Evolutionary conservation across 495 filamentous ascomycete species (phyloP).

Genomic region (Podospora pseudoanserina): DNA sequence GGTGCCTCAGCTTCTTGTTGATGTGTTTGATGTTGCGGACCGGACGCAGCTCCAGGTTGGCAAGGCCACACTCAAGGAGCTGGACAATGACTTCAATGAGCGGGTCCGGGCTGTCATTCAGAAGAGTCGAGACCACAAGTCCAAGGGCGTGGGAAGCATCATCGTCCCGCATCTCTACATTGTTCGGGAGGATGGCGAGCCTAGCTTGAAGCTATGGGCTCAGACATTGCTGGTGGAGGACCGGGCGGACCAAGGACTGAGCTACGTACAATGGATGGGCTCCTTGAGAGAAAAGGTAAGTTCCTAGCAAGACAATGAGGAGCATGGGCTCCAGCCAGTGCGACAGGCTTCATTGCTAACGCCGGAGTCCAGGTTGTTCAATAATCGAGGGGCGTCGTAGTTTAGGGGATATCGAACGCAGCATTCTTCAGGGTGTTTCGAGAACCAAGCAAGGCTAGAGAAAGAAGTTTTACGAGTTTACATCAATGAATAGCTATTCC

Average conservation of each 20-base stretch:
- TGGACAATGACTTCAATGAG: conserved; percentile 97
- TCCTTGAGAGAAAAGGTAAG: conserved; percentile 92
- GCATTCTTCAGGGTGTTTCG: not conserved
- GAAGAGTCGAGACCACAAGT: conserved; percentile 84
- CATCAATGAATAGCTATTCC: not conserved
- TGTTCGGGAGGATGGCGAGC: conserved; percentile 92
- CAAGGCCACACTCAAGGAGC: conserved; percentile 76
- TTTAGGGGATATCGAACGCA: not conserved
- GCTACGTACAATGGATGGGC: conserved; percentile 90
- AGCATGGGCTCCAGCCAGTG: conserved; percentile 17
- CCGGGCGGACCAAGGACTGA: conserved; percentile 87
- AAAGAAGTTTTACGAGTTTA: not conserved
- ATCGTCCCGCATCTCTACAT: conserved; percentile 88
- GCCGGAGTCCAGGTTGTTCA: conserved; percentile 18
- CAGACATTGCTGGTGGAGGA: conserved; percentile 95
- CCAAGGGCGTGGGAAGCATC: conserved; percentile 85
- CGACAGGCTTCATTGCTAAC: conserved; percentile 16
- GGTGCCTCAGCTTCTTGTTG: conserved; percentile 78
- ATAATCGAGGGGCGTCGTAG: conserved; percentile 6
- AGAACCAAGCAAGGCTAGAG: not conserved
- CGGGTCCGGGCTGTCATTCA: conserved; percentile 81
- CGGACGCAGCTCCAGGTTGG: conserved; percentile 80
- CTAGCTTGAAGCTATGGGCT: conserved; percentile 91
- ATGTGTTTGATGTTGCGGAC: conserved; percentile 86
- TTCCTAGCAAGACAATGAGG: conserved; percentile 15